These are phyloP conservation scores for Forsythia suspensa DNA, from an alignment of 257 asterid species.

Conservation along the genomic window DNA sequence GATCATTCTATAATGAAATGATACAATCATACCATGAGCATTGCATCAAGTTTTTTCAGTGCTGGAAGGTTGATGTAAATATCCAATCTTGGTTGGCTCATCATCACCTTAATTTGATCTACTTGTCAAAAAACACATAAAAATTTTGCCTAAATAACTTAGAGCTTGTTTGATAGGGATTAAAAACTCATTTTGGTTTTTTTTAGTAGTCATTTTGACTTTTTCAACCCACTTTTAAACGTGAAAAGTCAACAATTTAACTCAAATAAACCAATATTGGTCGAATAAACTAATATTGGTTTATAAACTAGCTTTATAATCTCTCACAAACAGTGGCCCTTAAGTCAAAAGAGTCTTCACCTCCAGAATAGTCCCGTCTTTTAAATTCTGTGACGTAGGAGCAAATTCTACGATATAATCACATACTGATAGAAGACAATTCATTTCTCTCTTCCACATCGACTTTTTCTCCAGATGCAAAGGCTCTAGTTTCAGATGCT, in stretches of 20 bases:
- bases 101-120: constrained; percentile 56
- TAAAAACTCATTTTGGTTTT: no score
- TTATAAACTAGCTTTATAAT: no score
- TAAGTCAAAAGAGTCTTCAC: constrained; percentile 29
- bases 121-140: background rate
- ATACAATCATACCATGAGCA: constrained; percentile 64
- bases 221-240: no score
- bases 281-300: no score
- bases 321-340: no score
- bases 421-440: constrained; percentile 68
- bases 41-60: constrained; percentile 67
- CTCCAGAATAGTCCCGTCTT: constrained; percentile 71
- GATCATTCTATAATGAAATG: background rate
- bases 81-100: constrained; percentile 80
- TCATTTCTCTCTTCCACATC: constrained; percentile 95
- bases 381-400: constrained; percentile 51
- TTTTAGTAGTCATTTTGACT: no score
- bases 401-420: constrained; percentile 72
- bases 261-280: no score
- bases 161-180: no score
- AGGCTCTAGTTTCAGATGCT: constrained; percentile 76
- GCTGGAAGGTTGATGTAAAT: constrained; percentile 79
- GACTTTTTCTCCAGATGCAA: constrained; percentile 56
- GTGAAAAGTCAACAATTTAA: no score
- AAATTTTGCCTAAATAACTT: no score